Evolutionary conservation across 106 monocot genomes (phyloP).

Genomic region (Allium cepa): DNA sequence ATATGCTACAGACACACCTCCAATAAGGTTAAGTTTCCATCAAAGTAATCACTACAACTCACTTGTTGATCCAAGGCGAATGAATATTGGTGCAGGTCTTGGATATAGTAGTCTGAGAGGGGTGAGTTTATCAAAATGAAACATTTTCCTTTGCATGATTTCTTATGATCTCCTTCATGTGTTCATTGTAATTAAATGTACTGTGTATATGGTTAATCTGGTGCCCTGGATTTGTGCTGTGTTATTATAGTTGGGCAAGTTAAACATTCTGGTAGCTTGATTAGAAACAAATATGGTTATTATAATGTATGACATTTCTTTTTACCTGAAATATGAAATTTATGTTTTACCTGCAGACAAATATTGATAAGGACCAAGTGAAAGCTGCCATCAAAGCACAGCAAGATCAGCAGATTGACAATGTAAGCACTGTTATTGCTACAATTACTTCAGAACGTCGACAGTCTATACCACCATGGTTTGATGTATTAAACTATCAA

Average conservation of each 20-base stretch:
- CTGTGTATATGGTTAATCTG: no score
- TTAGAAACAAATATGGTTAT: no score
- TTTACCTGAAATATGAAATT: neutral
- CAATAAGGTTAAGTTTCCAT: slow-evolving; percentile 89
- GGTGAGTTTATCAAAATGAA: slow-evolving; percentile 29
- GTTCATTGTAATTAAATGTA: no score
- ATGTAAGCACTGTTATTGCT: slow-evolving; percentile 39
- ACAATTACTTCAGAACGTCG: no score
- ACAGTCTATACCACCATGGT: no score
- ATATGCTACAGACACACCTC: slow-evolving; percentile 89
- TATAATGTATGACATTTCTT: no score
- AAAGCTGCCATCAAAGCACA: slow-evolving; percentile 98
- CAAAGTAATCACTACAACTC: slow-evolving; percentile 99
- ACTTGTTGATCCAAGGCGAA: slow-evolving; percentile 73
- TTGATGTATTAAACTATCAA: no score
- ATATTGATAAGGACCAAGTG: slow-evolving; percentile 81
- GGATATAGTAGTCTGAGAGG: slow-evolving; percentile 87
- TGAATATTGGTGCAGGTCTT: slow-evolving; percentile 87
- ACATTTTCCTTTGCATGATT: no score
- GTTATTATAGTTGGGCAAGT: neutral
- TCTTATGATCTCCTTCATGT: no score
- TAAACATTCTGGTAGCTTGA: neutral
- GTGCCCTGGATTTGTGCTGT: no score
- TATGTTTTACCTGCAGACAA: slow-evolving; percentile 29
- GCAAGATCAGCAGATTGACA: slow-evolving; percentile 98